phyloP scores from a whole-genome alignment of 2,329 filamentous ascomycete species.

The Zasmidium cellare region DNA sequence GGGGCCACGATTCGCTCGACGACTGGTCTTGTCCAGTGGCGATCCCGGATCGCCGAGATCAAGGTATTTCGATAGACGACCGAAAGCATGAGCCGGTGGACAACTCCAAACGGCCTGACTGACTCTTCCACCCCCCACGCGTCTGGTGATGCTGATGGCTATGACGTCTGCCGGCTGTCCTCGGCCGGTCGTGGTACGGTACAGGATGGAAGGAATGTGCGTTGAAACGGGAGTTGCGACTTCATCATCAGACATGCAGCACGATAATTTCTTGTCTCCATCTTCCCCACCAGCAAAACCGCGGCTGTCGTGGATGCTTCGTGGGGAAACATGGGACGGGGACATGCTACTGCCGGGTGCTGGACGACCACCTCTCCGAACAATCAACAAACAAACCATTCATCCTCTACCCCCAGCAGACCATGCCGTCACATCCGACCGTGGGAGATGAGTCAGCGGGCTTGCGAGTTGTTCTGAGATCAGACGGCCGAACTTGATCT shows the following conservation, averaged over 20 bases:
- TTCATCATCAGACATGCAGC: neutral
- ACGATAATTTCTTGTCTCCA: neutral
- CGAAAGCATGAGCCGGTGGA: constrained; percentile 25
- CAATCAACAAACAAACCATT: neutral
- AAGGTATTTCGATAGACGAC: constrained; percentile 23
- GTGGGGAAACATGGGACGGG: neutral
- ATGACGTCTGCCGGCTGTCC: neutral
- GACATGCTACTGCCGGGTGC: neutral
- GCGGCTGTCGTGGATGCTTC: neutral
- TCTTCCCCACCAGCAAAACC: constrained; percentile 3
- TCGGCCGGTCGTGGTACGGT: neutral
- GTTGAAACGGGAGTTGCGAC: constrained; percentile 3
- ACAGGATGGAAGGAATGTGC: neutral
- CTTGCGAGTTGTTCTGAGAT: constrained; percentile 65
- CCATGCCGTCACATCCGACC: neutral
- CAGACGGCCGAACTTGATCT: constrained; percentile 95
- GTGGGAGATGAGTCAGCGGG: constrained; percentile 22
- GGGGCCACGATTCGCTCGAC: constrained; percentile 13
- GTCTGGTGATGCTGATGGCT: neutral
- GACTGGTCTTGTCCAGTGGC: constrained; percentile 13
- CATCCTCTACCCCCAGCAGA: neutral
- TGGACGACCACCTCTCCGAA: neutral
- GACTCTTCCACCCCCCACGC: constrained; percentile 15
- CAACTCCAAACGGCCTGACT: constrained; percentile 11
- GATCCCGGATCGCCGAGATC: constrained; percentile 13